phyloP scores from a whole-genome alignment of 495 filamentous ascomycete species.

The Aspergillus diversus region DNA sequence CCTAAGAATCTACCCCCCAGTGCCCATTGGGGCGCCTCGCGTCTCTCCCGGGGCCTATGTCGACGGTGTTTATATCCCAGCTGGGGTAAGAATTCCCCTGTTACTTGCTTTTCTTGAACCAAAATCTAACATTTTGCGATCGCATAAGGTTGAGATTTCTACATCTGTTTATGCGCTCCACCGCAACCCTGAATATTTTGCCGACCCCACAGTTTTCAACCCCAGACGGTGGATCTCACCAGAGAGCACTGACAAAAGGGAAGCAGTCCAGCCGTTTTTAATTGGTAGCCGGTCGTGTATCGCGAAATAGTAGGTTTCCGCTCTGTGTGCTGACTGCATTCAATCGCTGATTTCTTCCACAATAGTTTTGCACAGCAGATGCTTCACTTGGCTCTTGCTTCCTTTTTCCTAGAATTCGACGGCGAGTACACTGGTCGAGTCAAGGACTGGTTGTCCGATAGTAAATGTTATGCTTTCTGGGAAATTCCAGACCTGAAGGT shows the following conservation, averaged over 20 bases:
- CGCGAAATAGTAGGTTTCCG: slow-evolving; percentile 29
- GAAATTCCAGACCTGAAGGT: slow-evolving; percentile 31
- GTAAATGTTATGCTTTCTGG: slow-evolving; percentile 35
- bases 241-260: slow-evolving; percentile 32
- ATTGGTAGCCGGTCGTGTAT: slow-evolving; percentile 41
- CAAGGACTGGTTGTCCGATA: slow-evolving; percentile 31
- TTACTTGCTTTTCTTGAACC: background rate
- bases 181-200: slow-evolving; percentile 37
- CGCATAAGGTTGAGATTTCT: slow-evolving; percentile 29
- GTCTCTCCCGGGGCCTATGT: slow-evolving; percentile 44
- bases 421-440: slow-evolving; percentile 29
- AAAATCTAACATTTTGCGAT: background rate
- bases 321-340: background rate
- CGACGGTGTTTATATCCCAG: slow-evolving; percentile 49
- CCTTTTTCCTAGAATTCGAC: slow-evolving; percentile 32
- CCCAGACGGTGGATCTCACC: slow-evolving; percentile 30
- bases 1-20: slow-evolving; percentile 60
- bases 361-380: slow-evolving; percentile 32
- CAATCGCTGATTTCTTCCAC: background rate
- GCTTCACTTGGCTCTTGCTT: slow-evolving; percentile 29
- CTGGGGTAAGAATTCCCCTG: slow-evolving; percentile 29
- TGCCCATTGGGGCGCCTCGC: slow-evolving; percentile 47
- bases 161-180: slow-evolving; percentile 31
- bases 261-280: slow-evolving; percentile 38
- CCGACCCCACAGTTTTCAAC: slow-evolving; percentile 27